Evolutionary conservation across 306 rosid species (phyloP), one percentile per base, ranked within the genome.

Genomic region (Sechiopsis laciniata): DNA sequence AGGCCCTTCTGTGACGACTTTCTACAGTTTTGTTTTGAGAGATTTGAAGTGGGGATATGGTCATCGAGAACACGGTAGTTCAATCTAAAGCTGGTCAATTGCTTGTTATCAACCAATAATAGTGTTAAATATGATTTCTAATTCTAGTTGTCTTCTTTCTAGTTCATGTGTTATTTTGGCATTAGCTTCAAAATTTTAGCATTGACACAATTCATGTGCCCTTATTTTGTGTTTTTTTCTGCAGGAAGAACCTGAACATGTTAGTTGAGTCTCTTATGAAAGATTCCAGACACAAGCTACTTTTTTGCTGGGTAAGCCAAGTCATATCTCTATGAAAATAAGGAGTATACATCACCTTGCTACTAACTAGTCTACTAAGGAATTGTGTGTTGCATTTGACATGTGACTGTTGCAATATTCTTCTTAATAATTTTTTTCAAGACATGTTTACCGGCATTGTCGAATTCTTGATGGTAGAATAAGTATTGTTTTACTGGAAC

Each of bases 11-110:
- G 92, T 84, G 87, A 83, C 8, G 87, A 84, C 77, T 94, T 94
- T 81, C 83, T 94, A 21, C 78, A 66, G 79, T 94, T 94, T 80
- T 94, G 97, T 84, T 86, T 94, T 74, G 89, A 89, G 61, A 89
- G 67, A 84, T 94, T 94, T 83, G 85, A 79, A 66, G 95, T 94
- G 72, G 97, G 92, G 17, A 80, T 94, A 59, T 94, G 99, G 99
- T 88, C 99, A 74, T 89, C 99, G 62, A 94, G 97, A 87, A 61
- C 73, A 75, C 78, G 83, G 99, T 94, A 94, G 75, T 50, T 21
- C 35, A 32, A 56, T 37, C 64, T 74, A 37, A 22, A 56, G n/a
- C 15, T 57, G 45, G 46, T 46, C 42, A 37, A 19, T 57, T n/a
- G 19, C 13, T 78, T 84, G 77, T 71, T 26, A 64, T 32, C 72